Base-by-base conservation (phyloP, 208 protist genomes). In the Trypanosoma avium region DNA sequence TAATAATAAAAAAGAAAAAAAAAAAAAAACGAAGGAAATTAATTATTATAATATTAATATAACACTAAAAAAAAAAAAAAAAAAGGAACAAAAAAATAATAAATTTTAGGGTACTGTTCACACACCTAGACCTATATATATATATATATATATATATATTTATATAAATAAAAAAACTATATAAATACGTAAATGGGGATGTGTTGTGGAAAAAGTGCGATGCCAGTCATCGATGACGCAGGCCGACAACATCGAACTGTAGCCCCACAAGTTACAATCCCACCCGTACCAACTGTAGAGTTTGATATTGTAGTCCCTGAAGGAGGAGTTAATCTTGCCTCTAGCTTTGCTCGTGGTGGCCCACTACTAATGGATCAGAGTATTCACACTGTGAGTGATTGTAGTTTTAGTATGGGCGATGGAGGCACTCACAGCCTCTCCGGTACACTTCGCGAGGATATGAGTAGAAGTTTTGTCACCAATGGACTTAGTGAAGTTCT, bases 401-500 rank as follows among this genome's bases (percentile, higher is more conserved):
- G 17, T 17, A 60, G 50, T 24, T 13, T 35, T 12, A 60, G 6
- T 36, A 0, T 45, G n/a, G 4, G 49, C 2, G 59, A 65, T 47
- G 10, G 5, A 7, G 0, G 12, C 22, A 27, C 45, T 15, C 57
- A 46, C 4, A 36, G 15, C 48, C 8, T 66, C 12, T 60, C 59
- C 21, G 32, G 12, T 22, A 56, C 83, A 8, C 46, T 81, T 36
- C 76, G 77, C n/a, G 81, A 87, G 40, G 65, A 74, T 19, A 13
- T 24, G 13, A 43, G 45, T 46, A 52, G 29, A 15, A 81, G 69
- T 61, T 58, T 79, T 13, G 33, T 93, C 53, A 90, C 87, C 13
- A 94, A 94, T 66, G 79, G 78, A 59, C 76, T 86, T 52, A 55
- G 58, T 54, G 77, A 88, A 29, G 84, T 94, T 24, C 68, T 82